Evolutionary conservation across 441 rosid species (phyloP).

Genomic region (Croton laevigatus): DNA sequence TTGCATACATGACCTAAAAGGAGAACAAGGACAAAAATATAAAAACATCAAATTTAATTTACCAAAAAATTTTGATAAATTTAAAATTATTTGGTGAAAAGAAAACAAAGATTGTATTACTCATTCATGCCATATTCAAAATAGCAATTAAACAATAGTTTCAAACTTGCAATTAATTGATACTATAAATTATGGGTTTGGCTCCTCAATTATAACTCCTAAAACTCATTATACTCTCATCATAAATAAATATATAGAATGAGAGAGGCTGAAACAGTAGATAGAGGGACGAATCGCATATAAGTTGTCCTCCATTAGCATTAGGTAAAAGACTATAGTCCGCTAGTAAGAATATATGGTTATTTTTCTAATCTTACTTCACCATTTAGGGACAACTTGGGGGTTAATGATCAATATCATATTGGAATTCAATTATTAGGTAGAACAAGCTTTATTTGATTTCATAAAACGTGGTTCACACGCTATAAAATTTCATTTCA

Average conservation of each 20-base stretch:
- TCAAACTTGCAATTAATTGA: no score
- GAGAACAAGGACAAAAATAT: no score
- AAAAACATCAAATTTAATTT: no score
- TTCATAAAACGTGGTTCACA: slow-evolving; percentile 10
- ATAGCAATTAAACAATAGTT: no score
- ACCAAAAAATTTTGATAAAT: no score
- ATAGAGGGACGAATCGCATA: not conserved
- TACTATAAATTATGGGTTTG: no score
- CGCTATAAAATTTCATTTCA: slow-evolving; percentile 8
- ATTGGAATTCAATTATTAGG: not conserved
- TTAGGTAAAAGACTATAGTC: slow-evolving; percentile 8
- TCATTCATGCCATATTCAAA: no score
- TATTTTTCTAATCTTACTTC: not conserved
- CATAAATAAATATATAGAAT: no score
- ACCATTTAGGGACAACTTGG: not conserved
- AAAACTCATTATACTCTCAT: slow-evolving; percentile 2
- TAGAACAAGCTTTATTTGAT: not conserved
- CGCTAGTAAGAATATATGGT: not conserved
- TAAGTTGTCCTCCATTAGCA: not conserved
- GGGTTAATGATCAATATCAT: not conserved
- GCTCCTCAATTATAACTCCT: not conserved
- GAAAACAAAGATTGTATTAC: no score
- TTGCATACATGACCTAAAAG: no score
- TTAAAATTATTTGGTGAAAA: no score
- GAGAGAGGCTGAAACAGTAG: no score